A percentile compares a stretch with the other conserved stretches of the same genome.
phyloP scores from a whole-genome alignment of 495 filamentous ascomycete species.

The Neurospora sp. region DNA sequence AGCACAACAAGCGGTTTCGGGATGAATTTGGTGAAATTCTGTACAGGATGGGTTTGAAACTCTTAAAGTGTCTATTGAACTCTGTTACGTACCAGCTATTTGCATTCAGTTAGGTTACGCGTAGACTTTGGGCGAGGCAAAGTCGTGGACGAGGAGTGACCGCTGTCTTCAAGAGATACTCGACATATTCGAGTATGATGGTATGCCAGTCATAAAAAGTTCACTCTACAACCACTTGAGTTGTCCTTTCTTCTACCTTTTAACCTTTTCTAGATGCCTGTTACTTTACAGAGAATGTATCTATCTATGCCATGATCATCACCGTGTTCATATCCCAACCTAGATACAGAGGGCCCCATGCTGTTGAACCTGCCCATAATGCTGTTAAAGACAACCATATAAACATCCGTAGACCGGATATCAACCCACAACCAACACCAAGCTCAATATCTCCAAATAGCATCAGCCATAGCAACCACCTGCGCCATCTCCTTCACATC shows the following conservation, averaged over 20 bases:
- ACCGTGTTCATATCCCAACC: neutral
- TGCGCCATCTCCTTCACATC: constrained; percentile 85
- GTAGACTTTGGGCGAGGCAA: neutral
- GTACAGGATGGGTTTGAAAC: neutral
- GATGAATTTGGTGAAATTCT: neutral
- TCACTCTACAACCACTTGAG: neutral
- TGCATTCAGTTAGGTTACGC: neutral
- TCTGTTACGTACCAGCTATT: neutral
- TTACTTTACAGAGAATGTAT: neutral
- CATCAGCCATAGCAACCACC: constrained; percentile 83
- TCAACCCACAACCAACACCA: neutral
- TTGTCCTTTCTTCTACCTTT: neutral
- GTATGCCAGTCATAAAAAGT: neutral
- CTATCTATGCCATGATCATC: neutral
- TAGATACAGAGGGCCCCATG: neutral
- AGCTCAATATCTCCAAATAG: constrained; percentile 57
- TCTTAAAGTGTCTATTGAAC: neutral
- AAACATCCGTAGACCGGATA: neutral
- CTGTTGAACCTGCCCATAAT: neutral
- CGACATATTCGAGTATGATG: neutral
- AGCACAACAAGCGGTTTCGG: neutral
- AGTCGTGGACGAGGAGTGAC: neutral
- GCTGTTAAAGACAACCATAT: neutral
- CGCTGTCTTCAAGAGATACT: neutral
- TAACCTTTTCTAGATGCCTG: neutral